Evolutionary conservation across 768 basidiomycete genomes (phyloP).

Genomic region (Podaxis mareebaensis): DNA sequence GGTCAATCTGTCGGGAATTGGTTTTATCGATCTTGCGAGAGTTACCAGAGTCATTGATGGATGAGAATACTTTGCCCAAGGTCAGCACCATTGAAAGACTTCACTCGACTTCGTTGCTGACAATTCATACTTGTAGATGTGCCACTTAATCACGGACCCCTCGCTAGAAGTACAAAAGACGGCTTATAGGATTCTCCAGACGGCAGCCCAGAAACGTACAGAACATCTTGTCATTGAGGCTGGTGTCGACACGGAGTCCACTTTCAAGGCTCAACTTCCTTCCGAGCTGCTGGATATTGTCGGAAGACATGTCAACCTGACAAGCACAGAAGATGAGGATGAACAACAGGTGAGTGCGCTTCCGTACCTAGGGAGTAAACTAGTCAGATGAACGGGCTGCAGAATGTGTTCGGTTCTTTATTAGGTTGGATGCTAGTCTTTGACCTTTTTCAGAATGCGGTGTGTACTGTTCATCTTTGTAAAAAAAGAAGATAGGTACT

Average conservation of each 20-base stretch:
- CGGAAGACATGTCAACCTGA: conserved; percentile 43
- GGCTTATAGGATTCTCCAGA: conserved; percentile 70
- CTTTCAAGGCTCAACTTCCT: conserved; percentile 57
- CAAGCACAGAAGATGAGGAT: conserved; percentile 36
- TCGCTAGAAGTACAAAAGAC: conserved; percentile 69
- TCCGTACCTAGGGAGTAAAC: background rate
- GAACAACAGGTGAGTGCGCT: conserved; percentile 35
- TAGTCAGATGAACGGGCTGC: background rate
- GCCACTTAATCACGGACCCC: conserved; percentile 72
- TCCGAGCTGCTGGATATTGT: conserved; percentile 65
- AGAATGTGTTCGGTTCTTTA: conserved; percentile 65
- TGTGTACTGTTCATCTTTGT: conserved; percentile 37
- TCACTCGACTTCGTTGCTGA: background rate
- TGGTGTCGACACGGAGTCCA: conserved; percentile 70
- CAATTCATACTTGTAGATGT: conserved; percentile 54
- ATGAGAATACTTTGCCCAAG: conserved; percentile 62
- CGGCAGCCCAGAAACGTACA: conserved; percentile 72
- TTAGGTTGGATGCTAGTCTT: conserved; percentile 90
- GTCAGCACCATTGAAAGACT: conserved; percentile 33
- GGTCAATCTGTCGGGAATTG: conserved; percentile 65
- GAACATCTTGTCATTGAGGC: conserved; percentile 87
- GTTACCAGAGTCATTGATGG: conserved; percentile 61
- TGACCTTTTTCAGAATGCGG: conserved; percentile 81
- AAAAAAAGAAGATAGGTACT: background rate
- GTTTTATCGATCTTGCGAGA: conserved; percentile 70